Conservation (phyloP, 768 basidiomycete genomes). For the Infundibulicybe gibba region DNA sequence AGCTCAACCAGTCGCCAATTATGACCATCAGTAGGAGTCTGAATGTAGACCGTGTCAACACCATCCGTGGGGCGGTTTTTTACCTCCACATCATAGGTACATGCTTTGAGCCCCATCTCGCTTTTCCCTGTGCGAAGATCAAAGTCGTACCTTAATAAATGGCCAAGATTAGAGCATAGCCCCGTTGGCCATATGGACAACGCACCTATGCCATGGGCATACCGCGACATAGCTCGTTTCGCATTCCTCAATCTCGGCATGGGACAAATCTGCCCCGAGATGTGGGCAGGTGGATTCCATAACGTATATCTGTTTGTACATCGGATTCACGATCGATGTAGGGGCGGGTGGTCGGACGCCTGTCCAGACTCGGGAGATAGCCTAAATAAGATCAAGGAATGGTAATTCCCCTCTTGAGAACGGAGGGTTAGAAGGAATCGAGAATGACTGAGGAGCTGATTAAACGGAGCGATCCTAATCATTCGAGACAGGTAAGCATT, state of each 20-base stretch:
- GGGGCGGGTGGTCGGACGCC: slow-evolving; percentile 3
- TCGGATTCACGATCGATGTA: slow-evolving; percentile 7
- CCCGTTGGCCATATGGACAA: neutral
- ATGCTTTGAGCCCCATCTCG: slow-evolving; percentile 65
- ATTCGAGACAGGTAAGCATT: neutral
- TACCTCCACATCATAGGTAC: slow-evolving; percentile 60
- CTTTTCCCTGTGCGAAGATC: slow-evolving; percentile 67
- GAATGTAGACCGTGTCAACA: slow-evolving; percentile 52
- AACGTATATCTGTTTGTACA: slow-evolving; percentile 54
- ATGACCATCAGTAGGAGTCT: slow-evolving; percentile 48
- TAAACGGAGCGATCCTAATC: slow-evolving; percentile 40
- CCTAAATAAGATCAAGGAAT: slow-evolving; percentile 63
- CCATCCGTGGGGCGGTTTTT: slow-evolving; percentile 31
- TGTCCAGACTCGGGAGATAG: slow-evolving; percentile 33
- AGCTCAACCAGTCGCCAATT: slow-evolving; percentile 66
- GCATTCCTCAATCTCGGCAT: slow-evolving; percentile 75
- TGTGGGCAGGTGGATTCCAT: slow-evolving; percentile 85
- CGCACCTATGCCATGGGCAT: slow-evolving; percentile 74
- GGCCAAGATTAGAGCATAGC: neutral
- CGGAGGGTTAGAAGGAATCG: slow-evolving; percentile 59
- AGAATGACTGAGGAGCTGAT: slow-evolving; percentile 46
- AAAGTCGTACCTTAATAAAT: slow-evolving; percentile 60
- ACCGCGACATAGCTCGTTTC: slow-evolving; percentile 59
- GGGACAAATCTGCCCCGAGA: slow-evolving; percentile 75
- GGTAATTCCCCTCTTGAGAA: slow-evolving; percentile 55